Percentiles rank a stretch among this genome's conserved stretches.
These are phyloP conservation scores for Calonectria fujianensis DNA, from an alignment of 2,329 filamentous ascomycete genomes.

Conservation along the genomic window DNA sequence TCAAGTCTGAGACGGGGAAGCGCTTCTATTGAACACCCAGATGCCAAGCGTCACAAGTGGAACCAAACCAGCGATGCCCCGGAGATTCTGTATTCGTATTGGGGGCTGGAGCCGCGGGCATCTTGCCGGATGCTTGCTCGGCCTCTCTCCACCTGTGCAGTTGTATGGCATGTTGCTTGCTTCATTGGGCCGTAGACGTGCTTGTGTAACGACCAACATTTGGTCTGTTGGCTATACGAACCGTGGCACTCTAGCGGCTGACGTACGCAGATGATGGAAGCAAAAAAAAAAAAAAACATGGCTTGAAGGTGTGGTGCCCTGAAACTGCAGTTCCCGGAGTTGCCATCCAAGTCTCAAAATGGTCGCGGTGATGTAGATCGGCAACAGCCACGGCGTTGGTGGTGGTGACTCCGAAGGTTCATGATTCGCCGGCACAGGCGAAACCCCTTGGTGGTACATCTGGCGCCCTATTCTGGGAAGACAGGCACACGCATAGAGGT, in stretches of 20 bases:
- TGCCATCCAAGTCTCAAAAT: slow-evolving; percentile 10
- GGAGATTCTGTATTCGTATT: slow-evolving; percentile 41
- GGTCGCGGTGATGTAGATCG: slow-evolving; percentile 10
- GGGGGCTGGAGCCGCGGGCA: slow-evolving; percentile 9
- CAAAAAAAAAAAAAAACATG: not conserved
- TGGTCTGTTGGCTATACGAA: not conserved
- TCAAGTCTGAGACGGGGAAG: slow-evolving; percentile 9
- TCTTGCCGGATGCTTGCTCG: slow-evolving; percentile 4
- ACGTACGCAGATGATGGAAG: slow-evolving; percentile 8
- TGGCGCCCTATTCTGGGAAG: slow-evolving; percentile 11
- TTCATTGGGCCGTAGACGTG: slow-evolving; percentile 24
- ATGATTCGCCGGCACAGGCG: slow-evolving; percentile 18
- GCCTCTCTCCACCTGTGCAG: slow-evolving; percentile 12
- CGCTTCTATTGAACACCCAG: slow-evolving; percentile 6
- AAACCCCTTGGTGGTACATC: slow-evolving; percentile 5
- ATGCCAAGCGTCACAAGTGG: slow-evolving; percentile 25
- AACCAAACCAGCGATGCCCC: slow-evolving; percentile 17
- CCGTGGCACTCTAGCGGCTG: slow-evolving; percentile 4
- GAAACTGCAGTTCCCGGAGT: slow-evolving; percentile 6
- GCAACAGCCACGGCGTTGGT: slow-evolving; percentile 20
- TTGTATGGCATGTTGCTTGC: slow-evolving; percentile 30
- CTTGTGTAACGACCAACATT: slow-evolving; percentile 28
- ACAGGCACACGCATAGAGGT: not conserved
- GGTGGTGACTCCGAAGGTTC: slow-evolving; percentile 13
- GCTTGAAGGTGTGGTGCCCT: slow-evolving; percentile 1